A percentile compares a stretch with the other conserved stretches of the same genome.
These are phyloP conservation scores for Pseudocercospora pini-densiflorae DNA, from an alignment of 2,329 filamentous ascomycete genomes.

Conservation along the genomic window DNA sequence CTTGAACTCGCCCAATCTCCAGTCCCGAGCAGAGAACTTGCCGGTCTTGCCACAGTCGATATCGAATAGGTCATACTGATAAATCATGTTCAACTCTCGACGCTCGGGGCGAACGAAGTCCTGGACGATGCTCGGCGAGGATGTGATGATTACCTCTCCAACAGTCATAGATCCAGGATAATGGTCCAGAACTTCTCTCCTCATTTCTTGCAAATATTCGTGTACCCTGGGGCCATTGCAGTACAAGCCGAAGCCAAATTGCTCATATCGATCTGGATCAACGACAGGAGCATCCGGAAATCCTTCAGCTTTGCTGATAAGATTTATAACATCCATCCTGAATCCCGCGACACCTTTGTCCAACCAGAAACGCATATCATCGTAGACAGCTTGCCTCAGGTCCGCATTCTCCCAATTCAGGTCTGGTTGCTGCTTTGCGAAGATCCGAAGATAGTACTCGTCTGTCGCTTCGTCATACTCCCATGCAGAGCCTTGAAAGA, in stretches of 20 bases:
- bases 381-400: conserved; percentile 50
- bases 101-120: conserved; percentile 56
- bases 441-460: conserved; percentile 55
- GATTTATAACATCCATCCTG: conserved; percentile 55
- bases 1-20: conserved; percentile 53
- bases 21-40: conserved; percentile 55
- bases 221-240: conserved; percentile 23
- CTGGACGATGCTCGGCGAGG: conserved; percentile 54
- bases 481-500: conserved; percentile 48
- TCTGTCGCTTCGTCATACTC: conserved; percentile 51
- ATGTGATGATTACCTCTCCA: conserved; percentile 53
- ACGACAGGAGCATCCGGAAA: conserved; percentile 49
- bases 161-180: conserved; percentile 49
- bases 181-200: conserved; percentile 48
- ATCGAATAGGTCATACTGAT: conserved; percentile 66
- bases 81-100: conserved; percentile 70
- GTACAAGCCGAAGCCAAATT: conserved; percentile 29
- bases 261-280: conserved; percentile 35
- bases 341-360: conserved; percentile 49
- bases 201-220: conserved; percentile 24
- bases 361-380: conserved; percentile 54
- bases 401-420: conserved; percentile 54
- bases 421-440: conserved; percentile 52
- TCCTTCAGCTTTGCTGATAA: conserved; percentile 50
- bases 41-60: conserved; percentile 52